A percentile compares a stretch with the other conserved stretches of the same genome.
Evolutionary conservation across 2,329 filamentous ascomycete species (phyloP).

Genomic region (Fusarium anguioides): DNA sequence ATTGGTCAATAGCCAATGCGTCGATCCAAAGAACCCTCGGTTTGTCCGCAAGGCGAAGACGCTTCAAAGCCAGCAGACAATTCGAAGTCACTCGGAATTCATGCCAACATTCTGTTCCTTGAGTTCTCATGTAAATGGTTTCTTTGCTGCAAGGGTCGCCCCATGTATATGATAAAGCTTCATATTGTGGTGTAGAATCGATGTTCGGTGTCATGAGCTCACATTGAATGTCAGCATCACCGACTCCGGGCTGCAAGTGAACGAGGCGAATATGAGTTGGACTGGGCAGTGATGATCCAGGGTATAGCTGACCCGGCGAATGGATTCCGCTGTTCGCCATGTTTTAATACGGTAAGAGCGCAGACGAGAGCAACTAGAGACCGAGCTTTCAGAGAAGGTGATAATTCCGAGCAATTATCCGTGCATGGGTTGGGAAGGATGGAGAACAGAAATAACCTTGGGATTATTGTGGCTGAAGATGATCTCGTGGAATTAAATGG

Average conservation of each 20-base stretch:
- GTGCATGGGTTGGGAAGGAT: no score
- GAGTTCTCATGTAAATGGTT: background rate
- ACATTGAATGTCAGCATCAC: background rate
- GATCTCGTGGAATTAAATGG: no score
- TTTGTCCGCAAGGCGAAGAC: background rate
- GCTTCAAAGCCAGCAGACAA: background rate
- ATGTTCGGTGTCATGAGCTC: background rate
- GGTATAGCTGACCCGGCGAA: background rate
- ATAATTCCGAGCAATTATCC: no score
- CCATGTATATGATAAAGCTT: background rate
- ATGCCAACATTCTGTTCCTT: fast-evolving
- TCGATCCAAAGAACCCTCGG: background rate
- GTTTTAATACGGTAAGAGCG: background rate
- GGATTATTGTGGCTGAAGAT: no score
- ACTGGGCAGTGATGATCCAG: background rate
- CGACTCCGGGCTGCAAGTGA: background rate
- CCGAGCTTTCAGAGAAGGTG: no score
- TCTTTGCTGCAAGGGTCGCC: background rate
- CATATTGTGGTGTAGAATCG: background rate
- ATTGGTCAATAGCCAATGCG: background rate
- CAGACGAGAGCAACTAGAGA: background rate
- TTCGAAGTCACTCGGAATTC: background rate
- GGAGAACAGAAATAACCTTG: no score
- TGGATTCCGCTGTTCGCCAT: background rate
- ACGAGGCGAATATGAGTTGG: background rate